These are phyloP conservation scores for Cutaneotrichosporon sp. DNA, from an alignment of 1,284 basidiomycete genomes.

Conservation along the genomic window DNA sequence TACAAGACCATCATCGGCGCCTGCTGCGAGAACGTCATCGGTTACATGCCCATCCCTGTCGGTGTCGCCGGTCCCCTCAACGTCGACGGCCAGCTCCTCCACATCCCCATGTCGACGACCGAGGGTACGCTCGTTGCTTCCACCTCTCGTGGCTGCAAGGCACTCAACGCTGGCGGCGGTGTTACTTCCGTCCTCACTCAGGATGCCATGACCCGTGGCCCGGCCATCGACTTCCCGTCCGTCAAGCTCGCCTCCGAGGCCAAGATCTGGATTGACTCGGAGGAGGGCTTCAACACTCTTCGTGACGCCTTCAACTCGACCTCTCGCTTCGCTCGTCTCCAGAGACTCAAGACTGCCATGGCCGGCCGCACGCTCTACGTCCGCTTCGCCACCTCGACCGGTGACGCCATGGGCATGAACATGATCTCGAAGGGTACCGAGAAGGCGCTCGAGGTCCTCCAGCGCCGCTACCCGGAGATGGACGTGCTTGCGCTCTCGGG, in stretches of 20 bases:
- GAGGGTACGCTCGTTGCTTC: slow-evolving; percentile 98
- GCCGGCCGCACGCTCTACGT: slow-evolving; percentile 92
- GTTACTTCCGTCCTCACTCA: slow-evolving; percentile 90
- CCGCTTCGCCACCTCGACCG: slow-evolving; percentile 93
- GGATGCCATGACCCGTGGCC: slow-evolving; percentile 98
- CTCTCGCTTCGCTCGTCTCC: slow-evolving; percentile 82
- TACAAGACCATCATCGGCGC: slow-evolving; percentile 94
- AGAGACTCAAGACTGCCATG: slow-evolving; percentile 78
- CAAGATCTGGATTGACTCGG: slow-evolving; percentile 85
- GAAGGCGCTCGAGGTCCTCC: slow-evolving; percentile 83
- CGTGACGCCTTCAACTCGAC: slow-evolving; percentile 92
- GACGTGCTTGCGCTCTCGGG: slow-evolving; percentile 89
- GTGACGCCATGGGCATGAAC: slow-evolving; percentile 99
- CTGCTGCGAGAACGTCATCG: slow-evolving; percentile 99
- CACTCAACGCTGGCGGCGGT: slow-evolving; percentile 92
- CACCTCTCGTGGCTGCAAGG: slow-evolving; percentile 96
- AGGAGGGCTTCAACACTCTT: slow-evolving; percentile 74
- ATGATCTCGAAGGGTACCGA: slow-evolving; percentile 98
- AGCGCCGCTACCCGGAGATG: slow-evolving; percentile 87
- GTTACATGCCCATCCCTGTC: slow-evolving; percentile 93
- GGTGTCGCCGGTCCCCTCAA: slow-evolving; percentile 95
- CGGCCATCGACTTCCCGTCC: slow-evolving; percentile 92
- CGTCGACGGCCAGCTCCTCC: slow-evolving; percentile 81
- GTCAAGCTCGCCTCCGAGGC: slow-evolving; percentile 78
- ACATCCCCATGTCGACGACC: slow-evolving; percentile 98